Percentiles rank a stretch among this genome's conserved stretches.
Conservation (phyloP, 129 eudicot species). For the Flaveria brownii region DNA sequence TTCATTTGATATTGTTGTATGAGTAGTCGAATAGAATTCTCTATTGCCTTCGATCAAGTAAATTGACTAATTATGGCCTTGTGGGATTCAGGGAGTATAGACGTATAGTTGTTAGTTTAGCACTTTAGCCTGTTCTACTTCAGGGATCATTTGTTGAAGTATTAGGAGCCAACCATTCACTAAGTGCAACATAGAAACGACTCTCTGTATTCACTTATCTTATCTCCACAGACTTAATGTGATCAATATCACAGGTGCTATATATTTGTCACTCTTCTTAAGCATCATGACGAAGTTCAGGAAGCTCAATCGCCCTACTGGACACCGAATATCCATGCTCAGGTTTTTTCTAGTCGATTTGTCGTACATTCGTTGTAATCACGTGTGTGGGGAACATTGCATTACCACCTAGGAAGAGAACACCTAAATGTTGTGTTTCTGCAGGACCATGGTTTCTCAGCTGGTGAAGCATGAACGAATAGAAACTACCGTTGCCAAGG, state of each 20-base stretch:
- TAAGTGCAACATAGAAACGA: neutral
- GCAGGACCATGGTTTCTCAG: conserved; percentile 96
- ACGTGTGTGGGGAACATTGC: neutral
- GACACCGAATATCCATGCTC: conserved; percentile 89
- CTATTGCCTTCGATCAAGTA: too few relatives aligned
- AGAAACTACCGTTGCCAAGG: conserved; percentile 96
- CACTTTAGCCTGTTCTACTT: neutral
- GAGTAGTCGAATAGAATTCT: neutral
- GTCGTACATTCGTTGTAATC: neutral
- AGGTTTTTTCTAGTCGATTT: conserved; percentile 36
- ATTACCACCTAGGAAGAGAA: neutral
- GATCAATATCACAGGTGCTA: conserved; percentile 14
- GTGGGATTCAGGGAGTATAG: neutral
- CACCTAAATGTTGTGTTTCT: neutral
- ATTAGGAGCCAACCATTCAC: neutral
- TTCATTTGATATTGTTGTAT: neutral
- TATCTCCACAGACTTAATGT: neutral
- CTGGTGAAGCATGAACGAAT: conserved; percentile 93
- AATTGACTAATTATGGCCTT: neutral
- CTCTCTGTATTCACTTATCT: neutral
- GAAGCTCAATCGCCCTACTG: conserved; percentile 87
- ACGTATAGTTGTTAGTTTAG: neutral
- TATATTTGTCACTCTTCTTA: conserved; percentile 7
- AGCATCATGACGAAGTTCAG: conserved; percentile 77
- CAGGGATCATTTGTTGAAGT: neutral